Conservation (phyloP, 2,329 filamentous ascomycete species). For the Ceratocystis lukuohia region DNA sequence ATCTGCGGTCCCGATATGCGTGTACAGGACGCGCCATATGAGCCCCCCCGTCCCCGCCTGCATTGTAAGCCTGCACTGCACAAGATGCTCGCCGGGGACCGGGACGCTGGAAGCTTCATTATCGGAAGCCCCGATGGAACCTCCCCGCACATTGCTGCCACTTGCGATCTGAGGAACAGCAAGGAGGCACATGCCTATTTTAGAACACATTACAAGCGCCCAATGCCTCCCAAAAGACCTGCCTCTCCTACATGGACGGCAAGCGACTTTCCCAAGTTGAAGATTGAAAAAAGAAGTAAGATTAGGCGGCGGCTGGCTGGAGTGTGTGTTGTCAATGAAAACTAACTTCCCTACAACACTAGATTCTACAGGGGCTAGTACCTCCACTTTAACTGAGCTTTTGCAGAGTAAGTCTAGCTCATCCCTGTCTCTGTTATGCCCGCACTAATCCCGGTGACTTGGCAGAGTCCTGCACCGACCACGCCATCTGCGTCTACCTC, state of each 20-base stretch:
- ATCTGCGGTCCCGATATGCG: neutral
- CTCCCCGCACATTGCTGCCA: slow-evolving; percentile 9
- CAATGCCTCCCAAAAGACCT: neutral
- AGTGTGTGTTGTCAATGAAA: neutral
- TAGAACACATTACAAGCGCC: slow-evolving; percentile 13
- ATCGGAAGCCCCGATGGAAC: slow-evolving; percentile 15
- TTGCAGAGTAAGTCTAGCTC: slow-evolving; percentile 12
- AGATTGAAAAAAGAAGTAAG: neutral
- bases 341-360: neutral
- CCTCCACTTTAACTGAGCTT: slow-evolving; percentile 10
- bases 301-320: neutral
- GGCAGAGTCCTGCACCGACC: slow-evolving; percentile 15
- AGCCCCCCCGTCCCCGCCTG: slow-evolving; percentile 8
- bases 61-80: slow-evolving; percentile 14
- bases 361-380: neutral
- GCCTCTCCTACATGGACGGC: neutral
- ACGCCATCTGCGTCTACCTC: slow-evolving; percentile 27
- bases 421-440: neutral
- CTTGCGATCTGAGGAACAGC: slow-evolving; percentile 15
- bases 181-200: slow-evolving; percentile 15
- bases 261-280: slow-evolving; percentile 7
- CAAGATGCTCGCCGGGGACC: slow-evolving; percentile 15
- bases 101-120: slow-evolving; percentile 16
- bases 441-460: neutral
- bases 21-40: neutral